Evolutionary conservation across 768 basidiomycete genomes (phyloP).

Genomic region (Lactifluus hygrophoroides): DNA sequence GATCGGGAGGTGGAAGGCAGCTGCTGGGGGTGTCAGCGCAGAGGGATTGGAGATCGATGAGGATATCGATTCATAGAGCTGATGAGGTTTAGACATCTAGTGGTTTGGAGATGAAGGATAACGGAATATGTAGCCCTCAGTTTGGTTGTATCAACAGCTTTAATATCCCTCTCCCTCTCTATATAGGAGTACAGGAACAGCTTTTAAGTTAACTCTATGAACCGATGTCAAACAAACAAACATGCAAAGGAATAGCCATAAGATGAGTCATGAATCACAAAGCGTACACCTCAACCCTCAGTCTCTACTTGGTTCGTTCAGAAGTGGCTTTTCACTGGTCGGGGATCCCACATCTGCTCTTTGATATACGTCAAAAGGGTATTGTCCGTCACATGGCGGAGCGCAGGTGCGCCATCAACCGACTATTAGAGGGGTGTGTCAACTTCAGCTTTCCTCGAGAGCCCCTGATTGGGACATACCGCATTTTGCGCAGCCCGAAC

Average conservation of each 20-base stretch:
- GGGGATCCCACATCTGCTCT: conserved; percentile 68
- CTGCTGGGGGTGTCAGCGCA: conserved; percentile 12
- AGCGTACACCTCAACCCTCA: background rate
- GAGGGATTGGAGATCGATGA: conserved; percentile 22
- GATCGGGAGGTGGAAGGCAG: conserved; percentile 56
- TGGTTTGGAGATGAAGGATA: background rate
- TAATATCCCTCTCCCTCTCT: background rate
- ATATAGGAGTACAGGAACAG: background rate
- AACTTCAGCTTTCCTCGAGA: background rate
- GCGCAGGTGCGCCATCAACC: conserved; percentile 27
- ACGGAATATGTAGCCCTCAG: conserved; percentile 8
- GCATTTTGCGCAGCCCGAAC: conserved; percentile 75
- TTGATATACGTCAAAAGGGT: conserved; percentile 48
- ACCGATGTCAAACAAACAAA: background rate
- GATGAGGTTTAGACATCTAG: background rate
- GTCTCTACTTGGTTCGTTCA: background rate
- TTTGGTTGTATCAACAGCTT: conserved; percentile 9
- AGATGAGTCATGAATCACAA: background rate
- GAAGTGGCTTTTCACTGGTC: conserved; percentile 6
- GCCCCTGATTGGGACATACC: conserved; percentile 32
- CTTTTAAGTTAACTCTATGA: conserved; percentile 10
- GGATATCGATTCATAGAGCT: conserved; percentile 24
- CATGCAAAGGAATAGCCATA: background rate
- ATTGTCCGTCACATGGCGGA: conserved; percentile 48
- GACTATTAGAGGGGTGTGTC: conserved; percentile 17